Evolutionary conservation across 1,139 yeast species (phyloP).

Genomic region (Hemisphaericaspora xylofermentans): DNA sequence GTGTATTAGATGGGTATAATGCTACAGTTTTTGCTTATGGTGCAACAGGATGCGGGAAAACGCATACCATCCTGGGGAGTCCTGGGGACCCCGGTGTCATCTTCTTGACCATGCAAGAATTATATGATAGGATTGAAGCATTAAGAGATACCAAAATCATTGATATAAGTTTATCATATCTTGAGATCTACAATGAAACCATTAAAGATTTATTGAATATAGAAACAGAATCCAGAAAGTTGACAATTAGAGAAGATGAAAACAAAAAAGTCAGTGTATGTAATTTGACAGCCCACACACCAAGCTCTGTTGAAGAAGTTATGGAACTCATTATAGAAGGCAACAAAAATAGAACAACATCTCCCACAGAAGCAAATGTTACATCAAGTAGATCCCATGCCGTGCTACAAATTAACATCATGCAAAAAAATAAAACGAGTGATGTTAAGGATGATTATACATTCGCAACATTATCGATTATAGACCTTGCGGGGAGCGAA

Average conservation of each 20-base stretch:
- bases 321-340: conserved; percentile 77
- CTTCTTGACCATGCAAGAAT: conserved; percentile 73
- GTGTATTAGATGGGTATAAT: conserved; percentile 80
- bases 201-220: conserved; percentile 76
- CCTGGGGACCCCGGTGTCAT: conserved; percentile 77
- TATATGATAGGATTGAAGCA: conserved; percentile 60
- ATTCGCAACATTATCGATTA: conserved; percentile 78
- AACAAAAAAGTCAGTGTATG: conserved; percentile 69
- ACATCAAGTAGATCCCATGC: conserved; percentile 93
- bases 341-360: conserved; percentile 72
- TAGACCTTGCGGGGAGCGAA: conserved; percentile 94
- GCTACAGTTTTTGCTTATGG: conserved; percentile 97
- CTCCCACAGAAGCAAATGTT: conserved; percentile 89
- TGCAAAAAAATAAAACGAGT: conserved; percentile 60
- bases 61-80: conserved; percentile 84
- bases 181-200: conserved; percentile 89
- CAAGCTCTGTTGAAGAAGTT: conserved; percentile 68
- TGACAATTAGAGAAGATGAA: conserved; percentile 72
- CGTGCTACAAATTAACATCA: conserved; percentile 76
- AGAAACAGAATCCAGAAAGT: conserved; percentile 39
- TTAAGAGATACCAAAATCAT: conserved; percentile 54
- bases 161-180: conserved; percentile 67
- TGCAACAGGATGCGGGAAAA: conserved; percentile 90
- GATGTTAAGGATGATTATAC: conserved; percentile 67
- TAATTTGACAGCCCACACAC: conserved; percentile 66